phyloP scores from a whole-genome alignment of 2,329 filamentous ascomycete species.

The Epichloe festucae region DNA sequence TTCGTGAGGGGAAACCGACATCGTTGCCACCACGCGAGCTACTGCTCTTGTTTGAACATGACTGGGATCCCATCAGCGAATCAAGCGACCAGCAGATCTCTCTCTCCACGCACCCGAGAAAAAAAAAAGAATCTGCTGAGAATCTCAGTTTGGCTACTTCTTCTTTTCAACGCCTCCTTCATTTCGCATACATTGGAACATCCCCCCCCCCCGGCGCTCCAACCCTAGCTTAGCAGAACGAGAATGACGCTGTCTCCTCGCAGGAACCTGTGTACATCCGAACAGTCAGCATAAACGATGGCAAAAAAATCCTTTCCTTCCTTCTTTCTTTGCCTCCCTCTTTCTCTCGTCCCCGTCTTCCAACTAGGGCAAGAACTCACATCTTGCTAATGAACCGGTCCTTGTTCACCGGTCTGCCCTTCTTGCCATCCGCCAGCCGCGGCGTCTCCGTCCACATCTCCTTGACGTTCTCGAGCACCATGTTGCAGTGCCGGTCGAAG shows the following conservation, averaged over 20 bases:
- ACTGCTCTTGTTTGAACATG: too few relatives aligned
- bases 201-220: too few relatives aligned
- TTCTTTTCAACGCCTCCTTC: not conserved
- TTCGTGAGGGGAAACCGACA: too few relatives aligned
- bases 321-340: not conserved
- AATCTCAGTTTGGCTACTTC: not conserved
- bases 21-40: too few relatives aligned
- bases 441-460: constrained; percentile 99
- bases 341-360: too few relatives aligned
- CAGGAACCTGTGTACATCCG: constrained; percentile 50
- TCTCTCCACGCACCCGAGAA: not conserved
- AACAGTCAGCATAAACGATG: not conserved
- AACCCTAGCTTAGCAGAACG: constrained; percentile 60
- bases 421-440: constrained; percentile 68
- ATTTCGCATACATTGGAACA: not conserved
- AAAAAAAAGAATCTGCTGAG: not conserved
- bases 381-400: constrained; percentile 97
- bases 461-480: constrained; percentile 87
- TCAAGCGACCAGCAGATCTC: too few relatives aligned
- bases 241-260: constrained; percentile 80
- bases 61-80: too few relatives aligned
- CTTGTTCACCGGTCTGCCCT: constrained; percentile 87
- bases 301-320: not conserved
- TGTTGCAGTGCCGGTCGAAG: constrained; percentile 98
- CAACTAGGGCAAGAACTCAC: constrained; percentile 28